Base-by-base conservation (phyloP, 2,329 filamentous ascomycete species). In the Thermothelomyces thermophilus region DNA sequence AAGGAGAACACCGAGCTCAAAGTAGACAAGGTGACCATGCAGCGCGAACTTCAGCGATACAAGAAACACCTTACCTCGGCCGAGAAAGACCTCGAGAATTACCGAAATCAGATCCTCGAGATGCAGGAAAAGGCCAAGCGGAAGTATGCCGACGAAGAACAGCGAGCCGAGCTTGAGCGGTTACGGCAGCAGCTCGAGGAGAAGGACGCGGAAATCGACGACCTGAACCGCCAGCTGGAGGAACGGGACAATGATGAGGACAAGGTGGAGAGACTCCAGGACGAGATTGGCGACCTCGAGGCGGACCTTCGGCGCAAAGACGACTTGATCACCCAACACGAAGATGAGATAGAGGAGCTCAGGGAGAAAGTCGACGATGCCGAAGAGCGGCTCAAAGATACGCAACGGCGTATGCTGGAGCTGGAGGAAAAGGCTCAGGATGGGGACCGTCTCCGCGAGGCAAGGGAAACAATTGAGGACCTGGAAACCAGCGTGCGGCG, bases 1-100 rank as follows among this genome's bases (percentile, higher is more conserved):
- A 89, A 87, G 64, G 93, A 98, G 68, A 98, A 98, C 64, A 94
- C 93, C 3, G 90, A 95, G 58, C 80, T 98, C 48, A 97, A 97
- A 67, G 90, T 95, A 51, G 86, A 93, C 69, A 88, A 88, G 64
- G 81, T 94, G 53, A 91, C 88, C 0, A 86, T 97, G 80, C 84
- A 93, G 64, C 81, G 84, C 53, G 93, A 98, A 60, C 76, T 98
- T 16, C 82, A 86, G 58, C 83, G 83, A 57, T 93, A 91, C 70
- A 87, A 87, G 65, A 97, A 95, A 66, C 84, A 85, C 35, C 74
- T 98, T 10, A 80, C 80, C 17, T 79, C 82, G 19, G 90, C 91
- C 3, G 90, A 97, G 70, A 84, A 83, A 57, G 89, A 96, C 53
- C 76, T 97, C 2, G 90, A 95, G 63, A 77, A 77, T 51, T 95